Conservation (phyloP, 2,329 filamentous ascomycete genomes). For the Dactylellina drechsleri region DNA sequence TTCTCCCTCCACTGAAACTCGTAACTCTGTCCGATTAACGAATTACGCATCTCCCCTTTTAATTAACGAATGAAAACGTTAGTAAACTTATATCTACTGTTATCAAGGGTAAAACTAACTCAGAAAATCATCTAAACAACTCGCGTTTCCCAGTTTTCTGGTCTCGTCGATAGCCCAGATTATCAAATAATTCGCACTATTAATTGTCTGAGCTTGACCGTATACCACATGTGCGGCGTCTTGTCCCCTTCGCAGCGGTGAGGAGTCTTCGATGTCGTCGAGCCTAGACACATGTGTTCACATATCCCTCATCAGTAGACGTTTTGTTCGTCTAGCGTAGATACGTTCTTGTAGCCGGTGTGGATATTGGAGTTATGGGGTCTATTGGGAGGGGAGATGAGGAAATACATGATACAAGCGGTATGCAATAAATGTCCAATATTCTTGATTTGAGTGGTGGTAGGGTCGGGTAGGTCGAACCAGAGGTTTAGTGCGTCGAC, state of each 20-base stretch:
- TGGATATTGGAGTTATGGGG: too few relatives aligned
- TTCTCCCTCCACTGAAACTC: conserved; percentile 56
- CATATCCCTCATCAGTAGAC: neutral
- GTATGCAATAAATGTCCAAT: conserved; percentile 59
- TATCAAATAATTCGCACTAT: conserved; percentile 60
- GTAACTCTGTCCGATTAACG: conserved; percentile 55
- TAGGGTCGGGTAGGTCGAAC: conserved; percentile 57
- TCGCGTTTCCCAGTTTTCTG: conserved; percentile 50
- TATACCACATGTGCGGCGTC: conserved; percentile 61
- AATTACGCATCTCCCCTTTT: conserved; percentile 48
- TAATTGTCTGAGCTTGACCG: conserved; percentile 61
- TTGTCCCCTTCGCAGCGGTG: conserved; percentile 60
- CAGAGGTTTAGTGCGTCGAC: conserved; percentile 59
- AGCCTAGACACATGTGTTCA: conserved; percentile 59
- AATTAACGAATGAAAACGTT: neutral
- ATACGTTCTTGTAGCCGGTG: too few relatives aligned
- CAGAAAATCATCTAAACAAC: conserved; percentile 57
- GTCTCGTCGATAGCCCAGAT: conserved; percentile 56
- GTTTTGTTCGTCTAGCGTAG: neutral
- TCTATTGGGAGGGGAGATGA: neutral
- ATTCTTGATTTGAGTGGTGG: conserved; percentile 56
- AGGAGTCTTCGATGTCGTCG: conserved; percentile 63
- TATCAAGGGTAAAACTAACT: neutral
- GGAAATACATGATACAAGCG: conserved; percentile 59
- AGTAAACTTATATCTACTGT: neutral